phyloP scores from a whole-genome alignment of 1,139 yeast genomes.

The Meyerozyma athensensis region DNA sequence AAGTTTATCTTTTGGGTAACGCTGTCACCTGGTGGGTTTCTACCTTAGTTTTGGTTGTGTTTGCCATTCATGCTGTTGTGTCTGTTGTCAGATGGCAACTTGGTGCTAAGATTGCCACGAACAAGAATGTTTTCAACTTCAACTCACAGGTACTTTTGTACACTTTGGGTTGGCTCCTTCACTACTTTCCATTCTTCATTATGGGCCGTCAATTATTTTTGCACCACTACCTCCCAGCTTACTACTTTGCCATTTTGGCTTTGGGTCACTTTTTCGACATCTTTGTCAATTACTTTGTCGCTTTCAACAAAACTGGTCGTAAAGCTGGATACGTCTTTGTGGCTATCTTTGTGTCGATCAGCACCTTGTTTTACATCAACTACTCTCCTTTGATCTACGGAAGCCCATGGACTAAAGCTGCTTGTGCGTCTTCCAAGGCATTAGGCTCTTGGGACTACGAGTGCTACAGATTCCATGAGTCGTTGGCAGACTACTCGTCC shows the following conservation, averaged over 20 bases:
- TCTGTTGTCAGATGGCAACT: slow-evolving; percentile 75
- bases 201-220: slow-evolving; percentile 94
- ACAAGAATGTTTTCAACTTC: slow-evolving; percentile 61
- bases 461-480: slow-evolving; percentile 53
- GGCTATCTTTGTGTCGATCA: slow-evolving; percentile 42
- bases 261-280: slow-evolving; percentile 80
- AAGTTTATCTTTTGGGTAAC: slow-evolving; percentile 86
- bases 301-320: slow-evolving; percentile 31
- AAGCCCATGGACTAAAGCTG: slow-evolving; percentile 67
- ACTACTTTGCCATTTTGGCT: slow-evolving; percentile 82
- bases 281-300: slow-evolving; percentile 43
- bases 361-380: slow-evolving; percentile 53
- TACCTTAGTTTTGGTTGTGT: slow-evolving; percentile 53
- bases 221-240: slow-evolving; percentile 89
- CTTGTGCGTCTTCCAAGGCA: slow-evolving; percentile 61
- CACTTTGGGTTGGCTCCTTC: slow-evolving; percentile 77
- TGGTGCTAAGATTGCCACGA: slow-evolving; percentile 45
- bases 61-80: slow-evolving; percentile 47
- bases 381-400: slow-evolving; percentile 80
- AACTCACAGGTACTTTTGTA: slow-evolving; percentile 66
- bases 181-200: slow-evolving; percentile 80
- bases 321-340: slow-evolving; percentile 41
- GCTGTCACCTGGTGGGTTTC: slow-evolving; percentile 87
- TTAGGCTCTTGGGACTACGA: slow-evolving; percentile 79
- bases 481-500: slow-evolving; percentile 22